phyloP scores from a whole-genome alignment of 345 rosid species.

The Eutrema yunnanense region DNA sequence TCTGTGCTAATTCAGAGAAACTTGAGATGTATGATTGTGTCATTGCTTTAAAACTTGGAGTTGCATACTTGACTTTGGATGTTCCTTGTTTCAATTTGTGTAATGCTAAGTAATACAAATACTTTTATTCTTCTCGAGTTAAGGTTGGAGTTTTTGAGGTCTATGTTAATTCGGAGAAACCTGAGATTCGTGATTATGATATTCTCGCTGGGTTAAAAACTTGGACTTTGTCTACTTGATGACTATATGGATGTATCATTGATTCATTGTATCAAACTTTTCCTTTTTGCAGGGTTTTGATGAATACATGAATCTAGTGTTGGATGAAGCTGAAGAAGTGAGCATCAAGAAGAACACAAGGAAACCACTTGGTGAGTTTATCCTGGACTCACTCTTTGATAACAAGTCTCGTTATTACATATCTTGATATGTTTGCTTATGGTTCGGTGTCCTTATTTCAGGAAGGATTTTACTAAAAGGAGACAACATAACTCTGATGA shows the following conservation, averaged over 20 bases:
- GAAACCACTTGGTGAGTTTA: conserved; percentile 62
- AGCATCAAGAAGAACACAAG: conserved; percentile 77
- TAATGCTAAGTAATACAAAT: neutral
- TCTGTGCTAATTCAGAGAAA: neutral
- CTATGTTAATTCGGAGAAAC: neutral
- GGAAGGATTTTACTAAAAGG: conserved; percentile 92
- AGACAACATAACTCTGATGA: conserved; percentile 89
- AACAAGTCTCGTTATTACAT: neutral
- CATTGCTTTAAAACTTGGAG: neutral
- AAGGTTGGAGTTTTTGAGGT: neutral
- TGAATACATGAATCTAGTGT: conserved; percentile 95
- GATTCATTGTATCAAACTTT: neutral
- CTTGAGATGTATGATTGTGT: neutral
- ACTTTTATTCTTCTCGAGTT: neutral
- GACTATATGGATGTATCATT: neutral
- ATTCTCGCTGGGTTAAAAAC: neutral
- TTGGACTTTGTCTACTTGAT: neutral
- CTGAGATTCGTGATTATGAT: neutral
- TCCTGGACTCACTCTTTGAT: neutral
- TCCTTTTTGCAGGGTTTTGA: conserved; percentile 64
- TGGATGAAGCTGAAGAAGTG: conserved; percentile 97
- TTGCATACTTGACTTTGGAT: neutral
- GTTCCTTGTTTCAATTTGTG: neutral
- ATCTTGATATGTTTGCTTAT: neutral
- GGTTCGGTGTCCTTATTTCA: conserved; percentile 21